Evolutionary conservation across 2,329 filamentous ascomycete genomes (phyloP).

Genomic region (Cordyceps javanica): DNA sequence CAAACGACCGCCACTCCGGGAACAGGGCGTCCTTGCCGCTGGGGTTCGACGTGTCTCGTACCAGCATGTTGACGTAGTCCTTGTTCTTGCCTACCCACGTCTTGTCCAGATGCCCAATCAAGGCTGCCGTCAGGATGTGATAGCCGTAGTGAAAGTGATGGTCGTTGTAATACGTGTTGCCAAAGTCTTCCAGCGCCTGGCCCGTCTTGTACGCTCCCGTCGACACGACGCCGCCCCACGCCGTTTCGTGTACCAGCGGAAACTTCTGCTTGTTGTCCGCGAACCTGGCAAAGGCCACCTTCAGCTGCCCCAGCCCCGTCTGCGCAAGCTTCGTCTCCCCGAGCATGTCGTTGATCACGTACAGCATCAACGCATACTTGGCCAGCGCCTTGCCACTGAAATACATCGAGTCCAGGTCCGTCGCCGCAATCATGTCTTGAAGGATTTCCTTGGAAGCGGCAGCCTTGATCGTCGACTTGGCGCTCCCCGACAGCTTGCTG

Average conservation of each 20-base stretch:
- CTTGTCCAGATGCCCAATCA: constrained; percentile 74
- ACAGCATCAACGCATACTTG: constrained; percentile 67
- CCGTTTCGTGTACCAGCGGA: constrained; percentile 58
- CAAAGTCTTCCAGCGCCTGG: constrained; percentile 72
- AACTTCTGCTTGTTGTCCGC: constrained; percentile 61
- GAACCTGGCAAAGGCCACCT: constrained; percentile 61
- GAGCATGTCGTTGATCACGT: constrained; percentile 58
- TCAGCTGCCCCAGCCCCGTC: constrained; percentile 54
- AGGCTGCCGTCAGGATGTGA: constrained; percentile 78
- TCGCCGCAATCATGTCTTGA: constrained; percentile 67
- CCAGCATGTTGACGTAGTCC: constrained; percentile 74
- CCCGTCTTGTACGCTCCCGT: constrained; percentile 65
- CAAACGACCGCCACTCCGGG: constrained; percentile 76
- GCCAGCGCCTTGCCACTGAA: constrained; percentile 80
- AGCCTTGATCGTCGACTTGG: constrained; percentile 52
- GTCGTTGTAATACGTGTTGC: constrained; percentile 80
- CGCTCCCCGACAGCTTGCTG: constrained; percentile 42
- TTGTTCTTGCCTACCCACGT: constrained; percentile 67
- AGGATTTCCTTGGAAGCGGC: constrained; percentile 67
- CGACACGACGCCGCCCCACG: constrained; percentile 78
- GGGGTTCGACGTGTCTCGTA: constrained; percentile 78
- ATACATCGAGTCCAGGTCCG: constrained; percentile 81
- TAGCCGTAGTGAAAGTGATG: constrained; percentile 79
- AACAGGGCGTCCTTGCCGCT: constrained; percentile 65
- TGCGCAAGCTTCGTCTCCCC: constrained; percentile 51